phyloP scores from a whole-genome alignment of 176 grass and related monocot genomes.

The Pontederia paniculata region DNA sequence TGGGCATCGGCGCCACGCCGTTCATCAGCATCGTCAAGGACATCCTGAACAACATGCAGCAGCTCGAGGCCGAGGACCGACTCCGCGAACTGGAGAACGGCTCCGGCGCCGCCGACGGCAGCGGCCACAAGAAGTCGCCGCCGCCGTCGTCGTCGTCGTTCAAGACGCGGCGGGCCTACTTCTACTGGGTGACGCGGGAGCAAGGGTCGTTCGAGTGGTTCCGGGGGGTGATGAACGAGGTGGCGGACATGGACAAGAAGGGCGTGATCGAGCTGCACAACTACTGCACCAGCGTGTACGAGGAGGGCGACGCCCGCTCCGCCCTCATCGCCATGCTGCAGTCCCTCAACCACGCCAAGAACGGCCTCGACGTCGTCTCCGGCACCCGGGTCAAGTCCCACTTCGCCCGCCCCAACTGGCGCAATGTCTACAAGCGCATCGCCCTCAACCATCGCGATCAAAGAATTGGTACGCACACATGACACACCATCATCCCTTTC shows the following conservation, averaged over 20 bases:
- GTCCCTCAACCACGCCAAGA: slow-evolving; percentile 75
- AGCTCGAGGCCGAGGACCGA: slow-evolving; percentile 27
- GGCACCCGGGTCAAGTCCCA: slow-evolving; percentile 80
- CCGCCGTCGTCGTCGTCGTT: slow-evolving; percentile 18
- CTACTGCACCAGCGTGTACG: slow-evolving; percentile 70
- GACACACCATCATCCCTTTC: not conserved
- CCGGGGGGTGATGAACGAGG: slow-evolving; percentile 84
- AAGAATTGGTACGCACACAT: slow-evolving; percentile 35
- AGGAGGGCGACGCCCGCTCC: slow-evolving; percentile 82
- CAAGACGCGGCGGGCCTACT: slow-evolving; percentile 73
- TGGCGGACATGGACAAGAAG: slow-evolving; percentile 67
- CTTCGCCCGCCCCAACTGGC: slow-evolving; percentile 83
- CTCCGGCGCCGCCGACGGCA: not conserved
- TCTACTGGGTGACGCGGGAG: slow-evolving; percentile 88
- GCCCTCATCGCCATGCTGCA: slow-evolving; percentile 93
- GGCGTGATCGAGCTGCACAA: slow-evolving; percentile 91
- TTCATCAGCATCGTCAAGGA: slow-evolving; percentile 98
- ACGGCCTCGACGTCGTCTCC: slow-evolving; percentile 75
- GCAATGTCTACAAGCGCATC: slow-evolving; percentile 74
- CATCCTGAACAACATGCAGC: slow-evolving; percentile 74
- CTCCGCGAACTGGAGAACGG: not conserved
- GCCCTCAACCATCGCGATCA: slow-evolving; percentile 62
- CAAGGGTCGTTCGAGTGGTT: slow-evolving; percentile 93
- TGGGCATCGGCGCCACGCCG: slow-evolving; percentile 89
- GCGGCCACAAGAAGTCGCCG: slow-evolving; percentile 20